Evolutionary conservation across 441 rosid species (phyloP).

Genomic region (Gossypium davidsonii): DNA sequence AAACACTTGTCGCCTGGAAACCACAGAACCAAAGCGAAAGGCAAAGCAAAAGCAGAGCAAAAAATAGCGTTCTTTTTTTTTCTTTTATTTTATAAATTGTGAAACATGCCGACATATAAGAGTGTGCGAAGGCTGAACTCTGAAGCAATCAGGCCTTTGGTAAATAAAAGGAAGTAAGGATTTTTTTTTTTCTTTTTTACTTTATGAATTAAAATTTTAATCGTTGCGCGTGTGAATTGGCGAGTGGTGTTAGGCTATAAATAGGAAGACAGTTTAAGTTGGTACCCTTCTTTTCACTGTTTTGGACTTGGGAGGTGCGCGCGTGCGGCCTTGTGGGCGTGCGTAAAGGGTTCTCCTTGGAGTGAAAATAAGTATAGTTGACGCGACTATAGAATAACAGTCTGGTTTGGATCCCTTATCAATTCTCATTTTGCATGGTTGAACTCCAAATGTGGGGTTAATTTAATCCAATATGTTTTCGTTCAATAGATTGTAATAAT

Average conservation of each 20-base stretch:
- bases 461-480: too few relatives aligned
- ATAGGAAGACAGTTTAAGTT: conserved; percentile 13
- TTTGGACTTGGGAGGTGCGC: neutral
- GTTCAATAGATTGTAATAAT: too few relatives aligned
- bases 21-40: conserved; percentile 42
- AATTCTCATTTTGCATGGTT: too few relatives aligned
- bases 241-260: conserved; percentile 10
- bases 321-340: conserved; percentile 8
- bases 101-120: conserved; percentile 57
- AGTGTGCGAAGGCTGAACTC: conserved; percentile 14
- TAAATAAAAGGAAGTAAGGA: neutral
- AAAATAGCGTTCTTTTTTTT: conserved; percentile 32
- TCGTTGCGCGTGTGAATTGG: conserved; percentile 2
- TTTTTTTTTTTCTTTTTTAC: neutral
- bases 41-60: conserved; percentile 33
- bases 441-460: too few relatives aligned
- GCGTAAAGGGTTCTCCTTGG: neutral
- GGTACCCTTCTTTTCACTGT: neutral
- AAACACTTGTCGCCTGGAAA: conserved; percentile 72
- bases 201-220: neutral
- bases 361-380: neutral
- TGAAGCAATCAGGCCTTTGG: conserved; percentile 29
- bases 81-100: conserved; percentile 13
- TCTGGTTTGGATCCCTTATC: too few relatives aligned
- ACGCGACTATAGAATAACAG: neutral